phyloP scores from a whole-genome alignment of 2,329 filamentous ascomycete genomes.

The Beauveria medogensis region DNA sequence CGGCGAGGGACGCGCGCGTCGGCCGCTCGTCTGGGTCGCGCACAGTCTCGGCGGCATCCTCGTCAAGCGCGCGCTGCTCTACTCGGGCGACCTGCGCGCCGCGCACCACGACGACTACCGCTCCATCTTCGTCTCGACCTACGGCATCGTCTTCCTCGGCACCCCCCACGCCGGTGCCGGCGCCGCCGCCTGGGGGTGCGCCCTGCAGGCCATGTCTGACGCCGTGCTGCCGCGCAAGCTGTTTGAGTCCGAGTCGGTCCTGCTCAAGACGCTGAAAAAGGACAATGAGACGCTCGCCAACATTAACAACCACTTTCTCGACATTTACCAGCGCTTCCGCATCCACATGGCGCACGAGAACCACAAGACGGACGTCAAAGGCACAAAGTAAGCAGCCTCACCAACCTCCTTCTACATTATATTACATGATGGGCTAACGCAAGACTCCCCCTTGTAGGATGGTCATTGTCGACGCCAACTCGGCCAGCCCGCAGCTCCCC shows the following conservation, averaged over 20 bases:
- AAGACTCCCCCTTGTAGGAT: conserved; percentile 22
- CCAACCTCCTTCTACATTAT: background rate
- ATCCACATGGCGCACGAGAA: conserved; percentile 74
- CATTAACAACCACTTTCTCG: conserved; percentile 65
- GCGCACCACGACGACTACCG: conserved; percentile 56
- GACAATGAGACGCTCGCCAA: conserved; percentile 68
- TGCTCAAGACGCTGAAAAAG: conserved; percentile 62
- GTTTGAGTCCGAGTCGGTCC: conserved; percentile 57
- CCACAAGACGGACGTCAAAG: conserved; percentile 60
- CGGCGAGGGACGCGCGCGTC: conserved; percentile 45
- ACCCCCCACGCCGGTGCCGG: conserved; percentile 68
- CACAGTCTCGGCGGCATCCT: conserved; percentile 69
- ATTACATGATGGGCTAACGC: background rate
- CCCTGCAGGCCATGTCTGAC: conserved; percentile 60
- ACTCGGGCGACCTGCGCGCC: conserved; percentile 53
- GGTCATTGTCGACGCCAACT: conserved; percentile 61
- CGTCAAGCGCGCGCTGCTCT: conserved; percentile 60
- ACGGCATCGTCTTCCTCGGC: conserved; percentile 67
- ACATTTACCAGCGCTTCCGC: conserved; percentile 62
- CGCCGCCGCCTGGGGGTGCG: conserved; percentile 57
- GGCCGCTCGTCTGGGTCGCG: conserved; percentile 68
- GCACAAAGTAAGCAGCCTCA: conserved; percentile 37
- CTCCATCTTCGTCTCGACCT: conserved; percentile 66
- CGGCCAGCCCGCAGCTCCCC: conserved; percentile 60
- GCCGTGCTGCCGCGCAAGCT: conserved; percentile 57